These are phyloP conservation scores for Xylariaceae sp. DNA, from an alignment of 2,329 filamentous ascomycete species.

Conservation along the genomic window DNA sequence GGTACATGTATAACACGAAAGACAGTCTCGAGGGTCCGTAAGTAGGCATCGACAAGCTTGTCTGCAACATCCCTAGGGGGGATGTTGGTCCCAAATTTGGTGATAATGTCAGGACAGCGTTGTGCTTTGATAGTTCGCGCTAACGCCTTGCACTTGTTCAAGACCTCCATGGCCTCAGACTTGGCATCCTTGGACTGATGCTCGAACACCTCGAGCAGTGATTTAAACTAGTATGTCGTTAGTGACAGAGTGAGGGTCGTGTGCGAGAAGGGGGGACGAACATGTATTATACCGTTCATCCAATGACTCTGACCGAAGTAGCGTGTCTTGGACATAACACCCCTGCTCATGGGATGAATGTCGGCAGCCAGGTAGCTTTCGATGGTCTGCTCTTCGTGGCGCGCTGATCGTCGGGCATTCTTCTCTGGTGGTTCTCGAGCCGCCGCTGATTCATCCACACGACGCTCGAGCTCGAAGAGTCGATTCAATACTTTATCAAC, in stretches of 20 bases:
- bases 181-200: constrained; percentile 33
- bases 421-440: constrained; percentile 6
- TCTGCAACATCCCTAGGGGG: constrained; percentile 53
- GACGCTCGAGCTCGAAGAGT: constrained; percentile 53
- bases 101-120: constrained; percentile 46
- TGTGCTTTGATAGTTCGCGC: constrained; percentile 51
- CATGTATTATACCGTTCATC: constrained; percentile 53
- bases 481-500: constrained; percentile 45
- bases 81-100: constrained; percentile 49
- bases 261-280: constrained; percentile 37
- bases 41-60: constrained; percentile 58
- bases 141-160: constrained; percentile 51
- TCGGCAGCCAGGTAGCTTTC: constrained; percentile 32
- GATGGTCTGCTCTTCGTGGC: constrained; percentile 25
- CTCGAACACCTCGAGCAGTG: constrained; percentile 37
- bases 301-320: constrained; percentile 60
- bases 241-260: background rate
- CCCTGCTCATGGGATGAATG: constrained; percentile 37
- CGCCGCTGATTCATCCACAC: constrained; percentile 43
- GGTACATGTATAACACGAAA: constrained; percentile 65
- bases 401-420: background rate
- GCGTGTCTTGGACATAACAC: constrained; percentile 50
- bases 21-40: constrained; percentile 63
- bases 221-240: constrained; percentile 31
- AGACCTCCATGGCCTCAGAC: constrained; percentile 42